These are phyloP conservation scores for Talaromyces ruber DNA, from an alignment of 495 filamentous ascomycete species.

Conservation along the genomic window DNA sequence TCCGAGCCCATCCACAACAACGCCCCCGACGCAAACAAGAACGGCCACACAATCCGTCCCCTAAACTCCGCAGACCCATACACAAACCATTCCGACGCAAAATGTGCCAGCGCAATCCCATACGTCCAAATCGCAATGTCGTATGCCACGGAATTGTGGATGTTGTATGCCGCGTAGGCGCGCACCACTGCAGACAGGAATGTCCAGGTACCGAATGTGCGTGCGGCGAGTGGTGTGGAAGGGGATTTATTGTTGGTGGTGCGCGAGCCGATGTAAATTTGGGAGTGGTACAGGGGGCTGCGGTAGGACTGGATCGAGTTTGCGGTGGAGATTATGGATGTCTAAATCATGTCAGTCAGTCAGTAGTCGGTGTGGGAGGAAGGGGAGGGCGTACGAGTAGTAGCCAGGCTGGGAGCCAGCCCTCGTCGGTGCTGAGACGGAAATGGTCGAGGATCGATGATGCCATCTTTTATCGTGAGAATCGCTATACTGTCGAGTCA, in stretches of 20 bases:
- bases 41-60: constrained; percentile 59
- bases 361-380: not conserved
- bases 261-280: constrained; percentile 57
- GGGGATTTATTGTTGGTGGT: constrained; percentile 27
- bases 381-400: constrained; percentile 38
- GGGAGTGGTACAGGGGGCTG: constrained; percentile 62
- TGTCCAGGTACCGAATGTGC: constrained; percentile 91
- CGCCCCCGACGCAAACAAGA: constrained; percentile 61
- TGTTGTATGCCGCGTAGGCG: constrained; percentile 79
- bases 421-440: constrained; percentile 46
- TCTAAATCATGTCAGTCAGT: constrained; percentile 32
- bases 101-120: constrained; percentile 70
- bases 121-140: constrained; percentile 75
- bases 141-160: constrained; percentile 61
- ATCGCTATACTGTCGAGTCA: not conserved
- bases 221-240: constrained; percentile 64
- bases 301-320: constrained; percentile 77
- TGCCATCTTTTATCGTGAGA: not conserved
- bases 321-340: constrained; percentile 65
- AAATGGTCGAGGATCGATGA: not conserved
- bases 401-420: constrained; percentile 59
- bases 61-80: constrained; percentile 66
- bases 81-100: constrained; percentile 68
- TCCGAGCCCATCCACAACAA: constrained; percentile 77
- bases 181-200: constrained; percentile 67